Evolutionary conservation across 768 basidiomycete genomes (phyloP).

Genomic region (Naematelia aurantialba): DNA sequence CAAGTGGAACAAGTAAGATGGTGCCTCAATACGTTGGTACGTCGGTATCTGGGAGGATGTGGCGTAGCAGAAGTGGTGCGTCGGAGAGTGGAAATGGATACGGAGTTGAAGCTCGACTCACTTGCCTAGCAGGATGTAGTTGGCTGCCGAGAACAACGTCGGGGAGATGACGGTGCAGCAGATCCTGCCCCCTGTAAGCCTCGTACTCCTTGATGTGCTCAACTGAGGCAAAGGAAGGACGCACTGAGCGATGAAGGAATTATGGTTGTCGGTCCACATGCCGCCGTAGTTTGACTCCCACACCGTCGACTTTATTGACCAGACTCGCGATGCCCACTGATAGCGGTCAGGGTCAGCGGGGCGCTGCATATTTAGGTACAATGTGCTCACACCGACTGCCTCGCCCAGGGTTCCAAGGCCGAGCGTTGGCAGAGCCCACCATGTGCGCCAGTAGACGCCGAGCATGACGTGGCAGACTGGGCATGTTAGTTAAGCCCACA

Average conservation of each 20-base stretch:
- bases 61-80: too few species aligned
- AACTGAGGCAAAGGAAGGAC: slow-evolving; percentile 16
- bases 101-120: too few species aligned
- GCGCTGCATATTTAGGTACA: not conserved
- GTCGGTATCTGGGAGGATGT: too few species aligned
- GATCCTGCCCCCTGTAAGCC: slow-evolving; percentile 52
- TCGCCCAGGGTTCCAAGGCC: slow-evolving; percentile 19
- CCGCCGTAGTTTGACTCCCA: slow-evolving; percentile 26
- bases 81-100: too few species aligned
- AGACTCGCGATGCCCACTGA: slow-evolving; percentile 25
- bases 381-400: slow-evolving; percentile 15
- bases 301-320: slow-evolving; percentile 5
- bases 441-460: slow-evolving; percentile 7
- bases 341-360: not conserved
- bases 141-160: slow-evolving; percentile 58
- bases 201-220: too few species aligned
- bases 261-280: slow-evolving; percentile 10
- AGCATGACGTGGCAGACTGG: slow-evolving; percentile 17
- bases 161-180: slow-evolving; percentile 59
- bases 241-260: slow-evolving; percentile 55
- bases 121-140: slow-evolving; percentile 60
- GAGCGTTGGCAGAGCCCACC: slow-evolving; percentile 30
- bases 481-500: not conserved
- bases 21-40: too few species aligned
- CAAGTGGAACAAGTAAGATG: too few species aligned